These are phyloP conservation scores for Annulohypoxylon nitens DNA, from an alignment of 495 filamentous ascomycete genomes.

Conservation along the genomic window DNA sequence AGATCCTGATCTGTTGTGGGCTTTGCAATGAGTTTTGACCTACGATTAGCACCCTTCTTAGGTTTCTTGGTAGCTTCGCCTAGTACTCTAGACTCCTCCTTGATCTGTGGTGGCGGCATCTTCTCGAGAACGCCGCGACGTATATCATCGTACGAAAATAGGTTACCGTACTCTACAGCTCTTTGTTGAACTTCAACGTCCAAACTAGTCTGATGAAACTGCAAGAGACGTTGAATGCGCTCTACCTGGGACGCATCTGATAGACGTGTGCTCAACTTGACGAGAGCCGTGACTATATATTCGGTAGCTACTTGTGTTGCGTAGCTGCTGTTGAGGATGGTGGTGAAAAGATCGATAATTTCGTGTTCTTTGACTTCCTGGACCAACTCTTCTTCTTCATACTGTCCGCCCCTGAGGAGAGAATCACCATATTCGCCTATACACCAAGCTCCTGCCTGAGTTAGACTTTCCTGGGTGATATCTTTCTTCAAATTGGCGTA, in stretches of 20 bases:
- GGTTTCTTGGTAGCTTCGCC: slow-evolving; percentile 88
- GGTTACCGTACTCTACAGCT: slow-evolving; percentile 92
- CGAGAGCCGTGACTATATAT: slow-evolving; percentile 93
- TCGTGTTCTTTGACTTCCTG: slow-evolving; percentile 91
- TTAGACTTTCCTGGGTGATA: slow-evolving; percentile 96
- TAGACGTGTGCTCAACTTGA: slow-evolving; percentile 94
- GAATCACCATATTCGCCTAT: slow-evolving; percentile 97
- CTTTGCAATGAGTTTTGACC: slow-evolving; percentile 79
- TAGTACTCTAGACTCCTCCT: slow-evolving; percentile 89
- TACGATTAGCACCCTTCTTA: slow-evolving; percentile 78
- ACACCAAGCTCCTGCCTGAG: slow-evolving; percentile 94
- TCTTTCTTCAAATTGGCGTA: slow-evolving; percentile 92
- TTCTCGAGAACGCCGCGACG: slow-evolving; percentile 92
- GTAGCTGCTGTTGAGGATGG: slow-evolving; percentile 93
- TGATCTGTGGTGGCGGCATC: slow-evolving; percentile 97
- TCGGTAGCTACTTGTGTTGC: slow-evolving; percentile 89
- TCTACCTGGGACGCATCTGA: slow-evolving; percentile 86
- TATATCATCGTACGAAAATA: slow-evolving; percentile 90
- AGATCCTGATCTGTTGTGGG: slow-evolving; percentile 86
- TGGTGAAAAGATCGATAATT: slow-evolving; percentile 88
- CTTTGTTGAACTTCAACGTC: slow-evolving; percentile 97
- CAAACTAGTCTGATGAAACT: slow-evolving; percentile 80
- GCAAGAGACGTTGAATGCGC: slow-evolving; percentile 81
- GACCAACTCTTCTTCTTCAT: slow-evolving; percentile 94
- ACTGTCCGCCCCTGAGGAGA: slow-evolving; percentile 86